Evolutionary conservation across 192 early-diverging fungal species (phyloP).

Genomic region (Pilobolus umbonatus): DNA sequence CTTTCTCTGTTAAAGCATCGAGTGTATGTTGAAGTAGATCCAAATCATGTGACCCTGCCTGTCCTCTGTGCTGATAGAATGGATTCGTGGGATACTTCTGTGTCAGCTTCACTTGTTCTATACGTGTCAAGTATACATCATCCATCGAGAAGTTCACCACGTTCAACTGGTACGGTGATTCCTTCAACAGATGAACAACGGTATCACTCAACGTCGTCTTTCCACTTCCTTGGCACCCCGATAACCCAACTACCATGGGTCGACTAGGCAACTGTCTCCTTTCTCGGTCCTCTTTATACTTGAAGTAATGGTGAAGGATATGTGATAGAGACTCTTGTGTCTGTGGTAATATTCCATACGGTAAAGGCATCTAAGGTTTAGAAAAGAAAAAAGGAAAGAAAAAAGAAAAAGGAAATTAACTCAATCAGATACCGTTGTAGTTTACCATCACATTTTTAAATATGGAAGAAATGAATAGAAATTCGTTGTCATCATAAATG

Average conservation of each 20-base stretch:
- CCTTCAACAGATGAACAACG: slow-evolving; percentile 36
- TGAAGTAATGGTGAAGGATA: slow-evolving; percentile 27
- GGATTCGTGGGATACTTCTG: slow-evolving; percentile 52
- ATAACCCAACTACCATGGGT: slow-evolving; percentile 73
- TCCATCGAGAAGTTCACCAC: slow-evolving; percentile 72
- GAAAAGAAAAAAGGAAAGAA: no score
- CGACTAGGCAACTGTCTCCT: background rate
- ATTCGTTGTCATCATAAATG: no score
- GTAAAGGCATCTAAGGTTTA: no score
- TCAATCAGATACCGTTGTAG: no score
- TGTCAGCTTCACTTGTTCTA: slow-evolving; percentile 55
- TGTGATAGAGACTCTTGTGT: slow-evolving; percentile 27
- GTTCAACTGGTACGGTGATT: slow-evolving; percentile 39
- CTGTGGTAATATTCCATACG: slow-evolving; percentile 24
- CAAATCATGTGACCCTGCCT: slow-evolving; percentile 89
- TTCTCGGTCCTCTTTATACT: slow-evolving; percentile 1
- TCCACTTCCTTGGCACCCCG: slow-evolving; percentile 77
- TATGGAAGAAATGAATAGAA: no score
- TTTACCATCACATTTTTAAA: no score
- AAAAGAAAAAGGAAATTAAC: no score
- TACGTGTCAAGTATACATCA: slow-evolving; percentile 77
- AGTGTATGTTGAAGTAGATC: slow-evolving; percentile 54
- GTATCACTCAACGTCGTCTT: slow-evolving; percentile 55
- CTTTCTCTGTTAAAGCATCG: slow-evolving; percentile 35
- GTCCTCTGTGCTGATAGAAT: slow-evolving; percentile 76